Evolutionary conservation across 208 protist species (phyloP).

Genomic region (Strigomonas culicis): DNA sequence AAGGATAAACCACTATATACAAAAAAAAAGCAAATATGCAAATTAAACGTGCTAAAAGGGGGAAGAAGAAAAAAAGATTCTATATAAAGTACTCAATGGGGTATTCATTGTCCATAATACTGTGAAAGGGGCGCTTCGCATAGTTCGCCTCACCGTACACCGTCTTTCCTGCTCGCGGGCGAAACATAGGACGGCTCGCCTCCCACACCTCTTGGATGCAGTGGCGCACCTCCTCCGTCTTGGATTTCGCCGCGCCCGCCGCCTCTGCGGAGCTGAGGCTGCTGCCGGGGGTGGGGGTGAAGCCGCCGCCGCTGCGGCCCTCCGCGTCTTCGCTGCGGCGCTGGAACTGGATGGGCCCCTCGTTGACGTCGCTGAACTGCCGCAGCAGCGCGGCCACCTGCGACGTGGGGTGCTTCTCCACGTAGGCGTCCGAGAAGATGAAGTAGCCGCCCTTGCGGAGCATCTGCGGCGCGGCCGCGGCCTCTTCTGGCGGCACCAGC

Average conservation of each 20-base stretch:
- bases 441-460: slow-evolving; percentile 22
- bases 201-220: slow-evolving; percentile 20
- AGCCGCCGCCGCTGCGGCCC: background rate
- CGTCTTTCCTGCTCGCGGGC: slow-evolving; percentile 13
- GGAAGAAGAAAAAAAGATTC: too few species aligned
- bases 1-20: too few species aligned
- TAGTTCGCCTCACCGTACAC: slow-evolving; percentile 24
- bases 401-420: slow-evolving; percentile 15
- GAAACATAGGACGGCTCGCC: slow-evolving; percentile 24
- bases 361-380: slow-evolving; percentile 9
- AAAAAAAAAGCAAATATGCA: too few species aligned
- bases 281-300: too few species aligned
- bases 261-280: too few species aligned
- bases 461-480: background rate
- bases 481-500: slow-evolving; percentile 9
- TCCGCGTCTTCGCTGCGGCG: slow-evolving; percentile 5
- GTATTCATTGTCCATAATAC: too few species aligned
- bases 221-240: slow-evolving; percentile 21
- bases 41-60: too few species aligned
- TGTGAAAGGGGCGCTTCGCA: too few species aligned
- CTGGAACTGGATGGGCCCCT: background rate
- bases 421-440: slow-evolving; percentile 30
- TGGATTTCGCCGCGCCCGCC: too few species aligned
- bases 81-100: too few species aligned
- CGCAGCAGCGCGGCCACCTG: slow-evolving; percentile 18